A percentile compares a stretch with the other conserved stretches of the same genome.
Conservation (phyloP, 2,329 filamentous ascomycete genomes). For the Colletotrichum sp. region DNA sequence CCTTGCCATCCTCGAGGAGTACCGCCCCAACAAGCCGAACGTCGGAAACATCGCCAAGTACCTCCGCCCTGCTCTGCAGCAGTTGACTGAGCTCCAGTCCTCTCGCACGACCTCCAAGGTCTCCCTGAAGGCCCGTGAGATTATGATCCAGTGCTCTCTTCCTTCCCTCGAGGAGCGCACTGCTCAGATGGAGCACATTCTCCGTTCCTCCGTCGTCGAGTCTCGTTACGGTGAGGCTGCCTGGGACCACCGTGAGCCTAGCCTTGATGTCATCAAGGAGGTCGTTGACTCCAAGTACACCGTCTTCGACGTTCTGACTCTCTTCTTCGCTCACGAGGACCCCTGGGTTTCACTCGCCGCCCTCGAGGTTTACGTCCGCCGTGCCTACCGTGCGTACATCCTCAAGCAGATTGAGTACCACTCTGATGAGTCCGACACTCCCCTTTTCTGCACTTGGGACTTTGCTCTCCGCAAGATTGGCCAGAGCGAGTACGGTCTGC, state of each 20-base stretch:
- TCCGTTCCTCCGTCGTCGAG: conserved; percentile 93
- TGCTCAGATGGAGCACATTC: conserved; percentile 97
- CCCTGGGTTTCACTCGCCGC: conserved; percentile 93
- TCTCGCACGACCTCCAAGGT: conserved; percentile 87
- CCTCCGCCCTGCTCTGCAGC: conserved; percentile 81
- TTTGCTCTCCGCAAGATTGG: conserved; percentile 94
- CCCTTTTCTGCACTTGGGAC: conserved; percentile 91
- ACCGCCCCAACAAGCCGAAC: conserved; percentile 91
- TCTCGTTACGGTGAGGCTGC: conserved; percentile 97
- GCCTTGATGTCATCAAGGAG: conserved; percentile 90
- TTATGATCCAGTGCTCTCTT: conserved; percentile 95
- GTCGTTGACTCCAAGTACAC: conserved; percentile 99
- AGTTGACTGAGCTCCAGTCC: conserved; percentile 89
- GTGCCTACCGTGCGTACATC: conserved; percentile 95
- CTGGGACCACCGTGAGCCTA: conserved; percentile 94
- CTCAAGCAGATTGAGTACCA: conserved; percentile 90
- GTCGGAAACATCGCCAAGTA: conserved; percentile 88
- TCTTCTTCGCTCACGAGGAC: conserved; percentile 94
- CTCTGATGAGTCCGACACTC: conserved; percentile 69
- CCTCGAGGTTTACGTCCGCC: conserved; percentile 93
- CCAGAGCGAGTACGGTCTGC: conserved; percentile 86
- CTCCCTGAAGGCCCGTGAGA: conserved; percentile 93
- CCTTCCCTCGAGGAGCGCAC: conserved; percentile 95
- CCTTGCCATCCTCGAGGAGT: conserved; percentile 89
- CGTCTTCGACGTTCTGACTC: conserved; percentile 92